A percentile compares a stretch with the other conserved stretches of the same genome.
Conservation (phyloP, 2,329 filamentous ascomycete genomes). For the Sporothrix protearum region DNA sequence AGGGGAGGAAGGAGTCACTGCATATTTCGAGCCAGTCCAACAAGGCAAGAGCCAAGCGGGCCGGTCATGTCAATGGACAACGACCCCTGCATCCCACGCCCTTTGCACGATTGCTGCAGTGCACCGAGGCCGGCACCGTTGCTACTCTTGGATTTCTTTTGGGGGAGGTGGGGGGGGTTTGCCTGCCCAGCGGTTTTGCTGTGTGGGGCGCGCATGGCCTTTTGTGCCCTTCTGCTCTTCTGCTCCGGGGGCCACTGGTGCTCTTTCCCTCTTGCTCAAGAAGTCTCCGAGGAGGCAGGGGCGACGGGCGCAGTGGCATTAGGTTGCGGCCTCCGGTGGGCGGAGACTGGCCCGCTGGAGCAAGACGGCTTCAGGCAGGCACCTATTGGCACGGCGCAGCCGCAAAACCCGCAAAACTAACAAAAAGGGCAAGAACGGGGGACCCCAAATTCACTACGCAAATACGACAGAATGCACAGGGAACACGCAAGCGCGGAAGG, state of each 20-base stretch:
- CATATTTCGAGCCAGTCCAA: neutral
- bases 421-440: neutral
- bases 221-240: too few species aligned
- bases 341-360: neutral
- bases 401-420: too few species aligned
- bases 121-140: neutral
- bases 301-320: neutral
- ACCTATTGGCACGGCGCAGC: neutral
- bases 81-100: conserved; percentile 3
- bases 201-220: neutral
- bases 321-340: neutral
- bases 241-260: neutral
- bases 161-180: too few species aligned
- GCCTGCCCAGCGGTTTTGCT: neutral
- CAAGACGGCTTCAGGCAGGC: neutral
- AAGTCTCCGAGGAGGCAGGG: neutral
- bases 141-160: neutral
- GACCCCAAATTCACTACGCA: neutral
- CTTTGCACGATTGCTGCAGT: neutral
- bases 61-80: neutral
- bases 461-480: conserved; percentile 8
- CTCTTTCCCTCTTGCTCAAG: neutral
- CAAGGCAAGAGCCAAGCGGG: neutral
- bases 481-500: conserved; percentile 20
- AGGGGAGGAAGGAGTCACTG: conserved; percentile 2